These are phyloP conservation scores for Colletotrichum sp. DNA, from an alignment of 2,329 filamentous ascomycete species.

Conservation along the genomic window DNA sequence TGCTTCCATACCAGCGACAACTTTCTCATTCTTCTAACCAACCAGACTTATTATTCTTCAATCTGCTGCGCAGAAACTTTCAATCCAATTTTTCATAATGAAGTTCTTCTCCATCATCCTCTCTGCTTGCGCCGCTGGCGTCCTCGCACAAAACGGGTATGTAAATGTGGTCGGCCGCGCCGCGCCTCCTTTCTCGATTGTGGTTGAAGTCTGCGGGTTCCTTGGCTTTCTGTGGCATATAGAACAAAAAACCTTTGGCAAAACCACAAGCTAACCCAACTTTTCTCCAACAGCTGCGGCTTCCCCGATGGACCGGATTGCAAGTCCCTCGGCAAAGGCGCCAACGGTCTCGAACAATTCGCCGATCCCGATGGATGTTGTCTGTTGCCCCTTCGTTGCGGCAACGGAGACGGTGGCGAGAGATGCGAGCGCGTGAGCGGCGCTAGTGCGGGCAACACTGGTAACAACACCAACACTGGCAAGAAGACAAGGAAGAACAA, in stretches of 20 bases:
- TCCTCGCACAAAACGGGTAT: neutral
- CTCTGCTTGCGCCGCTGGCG: neutral
- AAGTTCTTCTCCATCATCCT: neutral
- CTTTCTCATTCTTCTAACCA: neutral
- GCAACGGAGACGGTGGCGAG: neutral
- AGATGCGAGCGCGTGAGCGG: conserved; percentile 3
- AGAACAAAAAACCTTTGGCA: neutral
- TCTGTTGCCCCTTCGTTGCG: neutral
- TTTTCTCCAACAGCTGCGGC: neutral
- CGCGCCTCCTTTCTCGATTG: neutral
- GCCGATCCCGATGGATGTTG: neutral
- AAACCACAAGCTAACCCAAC: fast-evolving
- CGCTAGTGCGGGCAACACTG: neutral
- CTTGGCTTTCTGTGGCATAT: neutral
- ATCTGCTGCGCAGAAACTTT: neutral
- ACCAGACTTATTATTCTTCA: neutral
- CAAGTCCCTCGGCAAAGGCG: neutral
- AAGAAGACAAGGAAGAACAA: neutral
- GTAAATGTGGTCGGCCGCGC: neutral
- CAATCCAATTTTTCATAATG: neutral
- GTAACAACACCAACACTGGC: neutral
- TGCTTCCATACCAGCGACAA: neutral
- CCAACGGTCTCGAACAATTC: conserved; percentile 4
- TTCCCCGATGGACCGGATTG: neutral
- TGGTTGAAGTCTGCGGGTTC: fast-evolving